Base-by-base conservation (phyloP, 352 stramenopile species). In the Phytopythium litorale region DNA sequence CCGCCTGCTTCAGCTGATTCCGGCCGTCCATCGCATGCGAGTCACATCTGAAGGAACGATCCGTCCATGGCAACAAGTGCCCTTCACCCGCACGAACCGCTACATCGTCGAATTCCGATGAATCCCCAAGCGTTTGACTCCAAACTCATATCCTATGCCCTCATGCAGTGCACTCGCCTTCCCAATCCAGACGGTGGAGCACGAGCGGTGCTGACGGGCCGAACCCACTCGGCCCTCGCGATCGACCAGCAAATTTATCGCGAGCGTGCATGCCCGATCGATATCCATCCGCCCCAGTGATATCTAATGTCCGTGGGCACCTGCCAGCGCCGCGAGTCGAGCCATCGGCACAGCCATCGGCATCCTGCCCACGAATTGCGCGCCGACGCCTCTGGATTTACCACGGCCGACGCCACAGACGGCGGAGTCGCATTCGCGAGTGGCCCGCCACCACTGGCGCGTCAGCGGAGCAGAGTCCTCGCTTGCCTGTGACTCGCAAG, bases 161-260 rank as follows among this genome's bases (percentile, higher is more conserved):
- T 40, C 35, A 40, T 40, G 35, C 9, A 40, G 35, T n/a, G n/a
- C 8, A 15, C 35, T 40, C 35, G 35, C 15, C 13, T 40, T 0
- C 9, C 35, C 13, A 16, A 9, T 40, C 28, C 28, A 32, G 5
- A 32, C 5, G 4, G 1, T 16, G 35, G 35, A 40, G 35, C 35
- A 11, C 35, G 16, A 15, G 35, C 8, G 16, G 6, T 45, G 38
- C 38, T n/a, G 38, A 18, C 16, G 12, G 38, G 38, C 16, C 38
- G 13, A 45, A 45, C 38, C 38, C 38, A 45, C 16, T 45, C 15
- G 12, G 9, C 13, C 35, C 5, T 40, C 35, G 35, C 9, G 35
- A 40, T 45, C 48, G 48, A 33, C 48, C 48, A 54, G 48, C 48
- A 54, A 56, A 56, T 43, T 43, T 45, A 42, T 21, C 51, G 13